Evolutionary conservation across 2,329 filamentous ascomycete species (phyloP).

Genomic region (Cercospora sp.): DNA sequence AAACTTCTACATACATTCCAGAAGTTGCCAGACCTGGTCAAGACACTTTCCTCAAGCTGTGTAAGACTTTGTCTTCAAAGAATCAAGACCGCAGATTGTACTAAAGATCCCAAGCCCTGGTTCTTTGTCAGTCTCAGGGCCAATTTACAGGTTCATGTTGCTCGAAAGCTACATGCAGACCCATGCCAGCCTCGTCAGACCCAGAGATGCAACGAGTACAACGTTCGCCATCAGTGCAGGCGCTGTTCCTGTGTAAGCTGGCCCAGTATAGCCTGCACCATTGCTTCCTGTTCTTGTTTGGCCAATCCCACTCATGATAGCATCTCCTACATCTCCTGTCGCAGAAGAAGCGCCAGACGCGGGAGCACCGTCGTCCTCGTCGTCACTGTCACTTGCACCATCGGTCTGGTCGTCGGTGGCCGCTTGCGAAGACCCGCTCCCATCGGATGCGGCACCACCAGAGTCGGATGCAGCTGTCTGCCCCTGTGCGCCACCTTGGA

Average conservation of each 20-base stretch:
- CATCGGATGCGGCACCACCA: background rate
- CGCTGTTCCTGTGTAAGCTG: background rate
- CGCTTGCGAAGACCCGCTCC: background rate
- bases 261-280: background rate
- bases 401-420: background rate
- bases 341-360: background rate
- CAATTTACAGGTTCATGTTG: background rate
- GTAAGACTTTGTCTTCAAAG: background rate
- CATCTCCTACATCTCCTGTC: background rate
- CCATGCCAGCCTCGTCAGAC: background rate
- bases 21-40: background rate
- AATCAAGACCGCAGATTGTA: background rate
- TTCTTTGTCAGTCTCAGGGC: background rate
- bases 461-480: background rate
- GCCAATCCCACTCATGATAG: background rate
- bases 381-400: background rate
- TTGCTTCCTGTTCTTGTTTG: background rate
- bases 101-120: background rate
- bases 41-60: background rate
- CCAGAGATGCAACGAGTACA: background rate
- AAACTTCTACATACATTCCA: background rate
- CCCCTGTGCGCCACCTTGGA: background rate
- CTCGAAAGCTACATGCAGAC: background rate
- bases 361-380: background rate
- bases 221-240: background rate